A percentile compares a stretch with the other conserved stretches of the same genome.
These are phyloP conservation scores for Blastobotrys aristatus DNA, from an alignment of 1,139 yeast genomes.

Conservation along the genomic window DNA sequence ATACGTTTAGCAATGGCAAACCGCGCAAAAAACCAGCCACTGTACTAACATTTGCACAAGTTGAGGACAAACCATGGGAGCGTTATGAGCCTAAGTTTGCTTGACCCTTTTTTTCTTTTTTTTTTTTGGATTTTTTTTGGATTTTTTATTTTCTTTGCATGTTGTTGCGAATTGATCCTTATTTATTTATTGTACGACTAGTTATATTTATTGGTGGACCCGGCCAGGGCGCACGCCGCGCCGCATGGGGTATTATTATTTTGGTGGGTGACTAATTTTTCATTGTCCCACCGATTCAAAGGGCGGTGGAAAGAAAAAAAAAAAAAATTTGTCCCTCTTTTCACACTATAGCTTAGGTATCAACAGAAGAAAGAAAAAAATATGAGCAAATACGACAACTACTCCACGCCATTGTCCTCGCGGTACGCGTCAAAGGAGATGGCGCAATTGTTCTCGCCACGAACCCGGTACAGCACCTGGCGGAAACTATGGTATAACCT, in stretches of 20 bases:
- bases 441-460: conserved; percentile 85
- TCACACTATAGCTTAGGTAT: not conserved
- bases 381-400: conserved; percentile 38
- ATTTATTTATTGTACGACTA: too few relatives aligned
- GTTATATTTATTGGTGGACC: too few relatives aligned
- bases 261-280: too few relatives aligned
- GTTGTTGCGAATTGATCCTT: not conserved
- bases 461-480: conserved; percentile 97
- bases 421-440: conserved; percentile 97
- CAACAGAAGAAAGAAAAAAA: not conserved
- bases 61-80: conserved; percentile 9
- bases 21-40: conserved; percentile 9
- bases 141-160: not conserved
- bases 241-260: too few relatives aligned
- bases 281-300: too few relatives aligned
- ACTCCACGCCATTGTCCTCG: conserved; percentile 89
- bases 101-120: not conserved
- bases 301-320: not conserved
- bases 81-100: conserved; percentile 5
- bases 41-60: not conserved
- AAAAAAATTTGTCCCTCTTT: not conserved
- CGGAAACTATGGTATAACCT: conserved; percentile 94
- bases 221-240: too few relatives aligned
- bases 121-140: not conserved
- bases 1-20: conserved; percentile 8